Evolutionary conservation across 768 basidiomycete species (phyloP), one percentile per base, ranked within the genome.

Genomic region (Boletus patriciae): DNA sequence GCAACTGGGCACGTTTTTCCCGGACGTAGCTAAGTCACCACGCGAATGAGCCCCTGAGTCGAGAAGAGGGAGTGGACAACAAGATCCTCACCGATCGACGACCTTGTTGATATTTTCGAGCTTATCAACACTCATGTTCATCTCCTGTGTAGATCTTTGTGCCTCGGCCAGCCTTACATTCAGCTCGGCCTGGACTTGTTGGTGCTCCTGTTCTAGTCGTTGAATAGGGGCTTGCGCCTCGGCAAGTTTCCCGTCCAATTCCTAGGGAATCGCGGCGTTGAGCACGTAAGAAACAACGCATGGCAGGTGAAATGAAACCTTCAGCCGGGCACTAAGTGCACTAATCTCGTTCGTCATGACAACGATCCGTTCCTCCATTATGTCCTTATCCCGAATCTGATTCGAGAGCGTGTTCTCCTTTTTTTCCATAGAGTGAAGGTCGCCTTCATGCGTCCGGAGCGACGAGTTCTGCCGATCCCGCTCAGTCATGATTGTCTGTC

Each of bases 141-240:
- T 73, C n/a, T 87, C 85, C 66, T 91, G 86, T 1, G 77, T 78
- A 0, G 74, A 62, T 50, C 73, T 63, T 62, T 88, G 87, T 3
- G 84, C 85, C 56, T 81, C 78, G 8, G 66, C 50, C 29, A 83
- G 77, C 61, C 77, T 81, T 6, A 65, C 63, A 55, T 78, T 80
- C 53, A 85, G 61, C 40, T 84, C 84, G 8, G 70, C 72, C 61
- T 87, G 81, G 2, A 70, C 62, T 44, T 74, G 74, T 54, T 79
- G 74, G 57, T 84, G 76, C 47, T 84, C 81, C 44, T 74, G 74
- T 55, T 89, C 83, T 43, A 92, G 77, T 18, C 74, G 74, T 44
- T 85, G 79, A 36, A 91, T 87, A 1, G 89, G 89, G 2, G 75
- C 81, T 60, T 85, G 80, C 18, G 84, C 83, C 51, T 84, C 82